Evolutionary conservation across 495 filamentous ascomycete genomes (phyloP), one percentile per base, ranked within the genome.

Genomic region (Hyaloscypha bicolor): DNA sequence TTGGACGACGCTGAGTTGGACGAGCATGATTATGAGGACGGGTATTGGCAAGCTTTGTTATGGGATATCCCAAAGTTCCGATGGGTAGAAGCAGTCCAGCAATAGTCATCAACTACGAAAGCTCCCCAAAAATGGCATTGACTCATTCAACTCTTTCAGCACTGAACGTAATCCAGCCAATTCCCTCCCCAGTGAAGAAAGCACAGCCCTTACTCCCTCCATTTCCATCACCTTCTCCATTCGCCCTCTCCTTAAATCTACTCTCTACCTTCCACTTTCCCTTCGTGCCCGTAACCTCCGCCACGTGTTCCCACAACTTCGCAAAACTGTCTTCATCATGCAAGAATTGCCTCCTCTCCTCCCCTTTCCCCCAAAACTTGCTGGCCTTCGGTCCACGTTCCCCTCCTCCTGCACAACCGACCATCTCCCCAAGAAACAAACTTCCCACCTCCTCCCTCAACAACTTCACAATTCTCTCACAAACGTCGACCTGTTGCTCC

Each of bases 401-500:
- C 14, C 74, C 79, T 4, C 79, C 70, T 4, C 77, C 73, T 3
- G 68, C 19, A 59, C 73, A 71, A 0, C 83, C 85, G 12, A 77
- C 71, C 52, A 85, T 83, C 8, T 77, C 71, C 1, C 83, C 86
- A 6, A 87, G 63, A 0, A 87, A 58, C 52, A 86, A 69, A 9
- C 77, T 78, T 1, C 81, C 83, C 8, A 73, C 71, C 33, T 72
- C 61, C 0, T 76, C 71, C 12, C 72, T 71, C 9, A 88, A 71
- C 9, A 90, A 73, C 25, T 63, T 71, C 0, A 83, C 72, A 2
- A 90, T 66, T 8, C 77, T 75, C 62, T 79, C 79, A 6, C 79
- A 82, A 8, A 83, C 71, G 0, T 69, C 48, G 8, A 85, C 69
- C 67, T 90, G 88, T 8, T 82, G 74, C 0, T 82, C 78, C 72